A percentile compares a stretch with the other conserved stretches of the same genome.
These are phyloP conservation scores for Mycena vulgaris DNA, from an alignment of 768 basidiomycete species.

Conservation along the genomic window DNA sequence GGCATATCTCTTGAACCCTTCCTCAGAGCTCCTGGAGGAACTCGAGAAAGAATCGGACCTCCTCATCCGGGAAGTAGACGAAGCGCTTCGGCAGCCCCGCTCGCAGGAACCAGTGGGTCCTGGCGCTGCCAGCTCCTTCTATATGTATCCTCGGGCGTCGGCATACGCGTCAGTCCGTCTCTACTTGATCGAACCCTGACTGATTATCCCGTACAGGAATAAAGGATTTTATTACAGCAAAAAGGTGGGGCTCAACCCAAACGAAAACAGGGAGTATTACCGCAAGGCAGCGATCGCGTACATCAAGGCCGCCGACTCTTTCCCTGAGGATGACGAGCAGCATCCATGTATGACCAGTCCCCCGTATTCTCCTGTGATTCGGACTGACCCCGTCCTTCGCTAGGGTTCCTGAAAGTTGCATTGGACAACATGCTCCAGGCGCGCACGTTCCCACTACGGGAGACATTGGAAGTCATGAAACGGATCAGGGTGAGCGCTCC, in stretches of 20 bases:
- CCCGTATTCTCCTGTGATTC: no score
- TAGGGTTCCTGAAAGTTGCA: conserved; percentile 25
- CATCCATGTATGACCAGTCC: conserved; percentile 36
- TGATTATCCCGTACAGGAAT: conserved; percentile 16
- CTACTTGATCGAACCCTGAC: not conserved
- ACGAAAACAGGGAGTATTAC: not conserved
- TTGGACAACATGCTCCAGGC: conserved; percentile 18
- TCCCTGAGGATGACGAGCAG: conserved; percentile 40
- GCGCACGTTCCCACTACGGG: conserved; percentile 15
- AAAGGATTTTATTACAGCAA: conserved; percentile 32
- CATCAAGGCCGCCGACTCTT: conserved; percentile 29
- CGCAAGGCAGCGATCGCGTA: conserved; percentile 35
- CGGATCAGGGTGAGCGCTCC: conserved; percentile 20
- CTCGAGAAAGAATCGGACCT: conserved; percentile 32
- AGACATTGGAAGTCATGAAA: conserved; percentile 30
- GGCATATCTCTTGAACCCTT: not conserved
- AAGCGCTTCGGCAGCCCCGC: conserved; percentile 14
- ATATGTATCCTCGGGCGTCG: conserved; percentile 31
- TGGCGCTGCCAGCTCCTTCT: conserved; percentile 35
- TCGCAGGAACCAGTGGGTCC: conserved; percentile 23
- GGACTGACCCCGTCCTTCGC: not conserved
- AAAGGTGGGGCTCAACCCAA: not conserved
- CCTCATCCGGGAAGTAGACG: conserved; percentile 33
- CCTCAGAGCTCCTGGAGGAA: conserved; percentile 12
- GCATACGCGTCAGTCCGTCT: conserved; percentile 34